These are phyloP conservation scores for Sporisorium scitamineum DNA, from an alignment of 1,284 basidiomycete genomes.

Conservation along the genomic window DNA sequence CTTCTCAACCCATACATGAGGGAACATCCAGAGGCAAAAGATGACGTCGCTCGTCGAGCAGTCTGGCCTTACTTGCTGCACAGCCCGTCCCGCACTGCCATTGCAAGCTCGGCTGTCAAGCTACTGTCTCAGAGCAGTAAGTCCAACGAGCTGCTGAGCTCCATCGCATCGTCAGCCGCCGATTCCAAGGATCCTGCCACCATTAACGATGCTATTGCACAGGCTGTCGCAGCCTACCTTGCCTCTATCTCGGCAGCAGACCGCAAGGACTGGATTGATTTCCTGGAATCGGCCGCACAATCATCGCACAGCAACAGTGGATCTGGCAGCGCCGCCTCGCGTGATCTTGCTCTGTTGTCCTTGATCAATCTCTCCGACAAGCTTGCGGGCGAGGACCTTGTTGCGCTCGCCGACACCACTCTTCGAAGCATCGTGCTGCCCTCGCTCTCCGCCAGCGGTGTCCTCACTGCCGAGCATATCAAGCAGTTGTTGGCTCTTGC, in stretches of 20 bases:
- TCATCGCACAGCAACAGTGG: not conserved
- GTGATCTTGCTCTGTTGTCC: slow-evolving; percentile 38
- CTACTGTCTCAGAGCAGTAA: slow-evolving; percentile 16
- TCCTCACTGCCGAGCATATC: slow-evolving; percentile 17
- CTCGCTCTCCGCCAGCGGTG: slow-evolving; percentile 10
- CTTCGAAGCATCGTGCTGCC: slow-evolving; percentile 24
- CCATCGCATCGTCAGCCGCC: slow-evolving; percentile 13
- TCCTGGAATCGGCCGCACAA: slow-evolving; percentile 19
- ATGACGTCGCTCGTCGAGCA: slow-evolving; percentile 28
- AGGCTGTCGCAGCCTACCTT: slow-evolving; percentile 13
- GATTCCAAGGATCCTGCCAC: slow-evolving; percentile 11
- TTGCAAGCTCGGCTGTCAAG: slow-evolving; percentile 14
- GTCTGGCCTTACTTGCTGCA: slow-evolving; percentile 44
- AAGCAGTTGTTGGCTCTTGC: slow-evolving; percentile 13
- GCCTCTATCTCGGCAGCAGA: slow-evolving; percentile 2
- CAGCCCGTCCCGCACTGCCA: slow-evolving; percentile 9
- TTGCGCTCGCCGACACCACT: slow-evolving; percentile 18
- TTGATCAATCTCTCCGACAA: slow-evolving; percentile 27
- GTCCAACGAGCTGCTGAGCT: slow-evolving; percentile 7
- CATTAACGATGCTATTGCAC: slow-evolving; percentile 26
- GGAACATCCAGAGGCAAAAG: slow-evolving; percentile 10
- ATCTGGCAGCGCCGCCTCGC: slow-evolving; percentile 4
- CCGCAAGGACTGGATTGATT: slow-evolving; percentile 25
- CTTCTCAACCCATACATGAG: slow-evolving; percentile 26
- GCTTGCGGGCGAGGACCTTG: slow-evolving; percentile 15